Base-by-base conservation (phyloP, 148 eudicot species). In the Hydrangea macrophylla region DNA sequence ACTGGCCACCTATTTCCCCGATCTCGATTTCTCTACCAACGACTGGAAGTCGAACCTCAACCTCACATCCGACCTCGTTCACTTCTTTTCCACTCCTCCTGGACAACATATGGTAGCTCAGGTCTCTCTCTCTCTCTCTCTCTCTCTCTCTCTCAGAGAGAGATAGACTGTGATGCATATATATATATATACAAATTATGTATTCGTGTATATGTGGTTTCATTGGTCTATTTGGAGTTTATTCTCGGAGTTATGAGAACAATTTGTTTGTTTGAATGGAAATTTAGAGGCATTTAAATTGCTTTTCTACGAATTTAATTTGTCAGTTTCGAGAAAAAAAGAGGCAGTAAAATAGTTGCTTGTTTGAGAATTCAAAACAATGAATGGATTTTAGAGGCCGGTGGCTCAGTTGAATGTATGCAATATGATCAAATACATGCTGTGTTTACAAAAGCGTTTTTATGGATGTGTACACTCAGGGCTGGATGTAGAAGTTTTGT, bases 21-120 rank as follows among this genome's bases (percentile, higher is more conserved):
- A 81, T 51, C 65, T 66, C 40, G 92, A 85, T 10, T 72, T 76
- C 31, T 74, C 82, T 2, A 58, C 31, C 60, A 71, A 69, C n/a
- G 89, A 86, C 22, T 81, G 81, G 60, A 70, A 81, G 68, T 66
- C 68, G 64, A 73, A 72, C 57, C 62, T 72, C 56, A 68, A 68
- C 24, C 90, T 93, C 76, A 74, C 84, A 30, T 76, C 86, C 20
- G 73, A 80, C 23, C 92, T 93, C 13, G 71, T 66, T 42, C 74
- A 69, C 70, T 88, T 90, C 85, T 93, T 93, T 68, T 86, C 86
- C 7, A 69, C 89, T 69, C 83, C 85, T 10, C 76, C 76, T 2
- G 96, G 81, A 24, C 71, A 78, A 60, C 40, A 65, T 54, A 25
- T 93, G 60, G 70, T 85, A 57, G 69, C 84, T 59, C 92, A 90